Base-by-base conservation (phyloP, 768 basidiomycete genomes). In the Nevesoporus exiguus region DNA sequence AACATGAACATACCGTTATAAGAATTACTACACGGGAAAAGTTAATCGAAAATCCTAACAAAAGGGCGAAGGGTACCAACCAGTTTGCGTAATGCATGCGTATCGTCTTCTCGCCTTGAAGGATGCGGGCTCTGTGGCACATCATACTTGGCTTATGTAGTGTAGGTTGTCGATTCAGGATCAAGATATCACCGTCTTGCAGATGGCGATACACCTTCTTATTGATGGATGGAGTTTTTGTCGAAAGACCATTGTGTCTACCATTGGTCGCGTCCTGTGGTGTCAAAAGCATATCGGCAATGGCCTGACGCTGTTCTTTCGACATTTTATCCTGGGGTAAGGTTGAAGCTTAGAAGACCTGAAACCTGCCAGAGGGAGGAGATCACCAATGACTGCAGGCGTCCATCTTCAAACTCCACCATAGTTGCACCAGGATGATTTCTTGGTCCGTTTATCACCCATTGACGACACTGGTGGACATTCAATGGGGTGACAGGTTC, bases 51-150 rank as follows among this genome's bases (percentile, higher is more conserved):
- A 41, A 37, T 25, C 11, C 27, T 11, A 21, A 24, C 43, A 19
- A 46, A 42, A n/a, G 46, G 21, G 45, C 13, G 36, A 14, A 53
- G 63, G 15, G 9, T 49, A 76, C 84, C 49, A 55, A 96, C 94
- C 96, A 99, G 66, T 99, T 99, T 24, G 97, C 96, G 67, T 99
- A 99, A 75, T 99, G 97, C 95, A 99, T 95, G 14, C 97, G 83
- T 68, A 99, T 98, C 0, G 97, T 98, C 77, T 98, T 99, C 73
- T 99, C 97, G 24, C 96, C 97, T 57, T 85, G 82, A 57, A 99
- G 71, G 19, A 98, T 88, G 52, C 87, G 86, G 15, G 96, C 96
- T 61, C 83, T 88, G 69, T 99, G 97, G 8, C 86, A 88, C 97
- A 99, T 99, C 96, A 99, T 99, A 78, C 91, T 93, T 21, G 97